Evolutionary conservation across 2,329 filamentous ascomycete species (phyloP).

Genomic region (Exophiala viscosa): DNA sequence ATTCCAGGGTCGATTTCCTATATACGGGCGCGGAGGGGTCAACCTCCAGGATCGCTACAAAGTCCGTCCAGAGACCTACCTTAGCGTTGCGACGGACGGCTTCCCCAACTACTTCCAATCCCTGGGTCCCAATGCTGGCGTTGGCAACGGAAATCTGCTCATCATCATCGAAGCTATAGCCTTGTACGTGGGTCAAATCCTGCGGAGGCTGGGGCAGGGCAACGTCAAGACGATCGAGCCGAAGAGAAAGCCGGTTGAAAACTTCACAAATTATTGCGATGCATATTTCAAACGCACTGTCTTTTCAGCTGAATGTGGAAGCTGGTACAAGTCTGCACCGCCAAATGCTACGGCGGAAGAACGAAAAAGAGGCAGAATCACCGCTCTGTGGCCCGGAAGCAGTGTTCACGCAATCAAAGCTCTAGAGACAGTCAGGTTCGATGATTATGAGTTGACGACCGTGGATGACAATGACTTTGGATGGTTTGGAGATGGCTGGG

Average conservation of each 20-base stretch:
- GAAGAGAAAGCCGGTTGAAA: conserved; percentile 42
- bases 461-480: conserved; percentile 43
- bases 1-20: conserved; percentile 35
- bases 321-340: conserved; percentile 48
- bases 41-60: conserved; percentile 31
- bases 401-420: conserved; percentile 35
- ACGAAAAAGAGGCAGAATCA: conserved; percentile 37
- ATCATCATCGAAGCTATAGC: conserved; percentile 26
- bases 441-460: conserved; percentile 48
- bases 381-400: conserved; percentile 44
- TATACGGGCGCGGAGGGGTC: conserved; percentile 33
- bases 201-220: conserved; percentile 47
- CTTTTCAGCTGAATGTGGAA: conserved; percentile 40
- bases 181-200: conserved; percentile 43
- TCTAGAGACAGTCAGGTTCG: conserved; percentile 39
- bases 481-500: conserved; percentile 50
- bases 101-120: conserved; percentile 38
- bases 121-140: conserved; percentile 33
- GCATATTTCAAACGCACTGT: conserved; percentile 43
- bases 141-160: conserved; percentile 31
- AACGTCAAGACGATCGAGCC: conserved; percentile 45
- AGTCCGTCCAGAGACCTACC: conserved; percentile 34
- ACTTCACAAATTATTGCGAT: conserved; percentile 48
- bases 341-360: conserved; percentile 31
- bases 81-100: conserved; percentile 33